Evolutionary conservation across 176 grass and related monocot genomes (phyloP).

Genomic region (Eragrostis curvula): DNA sequence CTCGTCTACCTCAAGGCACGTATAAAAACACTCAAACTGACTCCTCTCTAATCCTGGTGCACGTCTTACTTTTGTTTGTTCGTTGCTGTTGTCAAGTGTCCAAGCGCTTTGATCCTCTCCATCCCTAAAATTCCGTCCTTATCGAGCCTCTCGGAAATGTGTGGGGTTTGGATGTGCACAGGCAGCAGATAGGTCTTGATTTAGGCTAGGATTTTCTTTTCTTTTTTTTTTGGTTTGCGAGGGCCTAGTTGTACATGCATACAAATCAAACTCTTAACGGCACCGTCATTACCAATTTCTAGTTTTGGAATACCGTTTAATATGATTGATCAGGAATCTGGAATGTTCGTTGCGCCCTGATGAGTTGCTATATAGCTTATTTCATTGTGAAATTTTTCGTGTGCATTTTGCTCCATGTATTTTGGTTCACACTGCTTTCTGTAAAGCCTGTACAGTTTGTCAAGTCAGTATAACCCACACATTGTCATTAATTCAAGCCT

Average conservation of each 20-base stretch:
- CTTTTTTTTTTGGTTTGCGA: no score
- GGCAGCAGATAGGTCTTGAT: no score
- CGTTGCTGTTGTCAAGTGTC: background rate
- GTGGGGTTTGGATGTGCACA: no score
- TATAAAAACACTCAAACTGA: background rate
- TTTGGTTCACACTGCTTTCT: background rate
- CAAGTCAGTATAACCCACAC: background rate
- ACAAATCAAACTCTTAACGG: no score
- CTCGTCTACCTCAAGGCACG: constrained; percentile 66
- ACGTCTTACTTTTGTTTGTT: no score
- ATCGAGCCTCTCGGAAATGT: no score
- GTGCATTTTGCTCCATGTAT: background rate
- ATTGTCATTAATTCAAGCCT: background rate
- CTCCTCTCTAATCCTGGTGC: background rate
- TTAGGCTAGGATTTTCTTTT: no score
- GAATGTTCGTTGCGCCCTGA: background rate
- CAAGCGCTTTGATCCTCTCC: background rate
- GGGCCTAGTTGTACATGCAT: no score
- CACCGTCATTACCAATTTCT: no score
- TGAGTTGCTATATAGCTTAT: no score
- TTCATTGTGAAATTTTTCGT: background rate
- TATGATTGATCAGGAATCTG: constrained; percentile 13
- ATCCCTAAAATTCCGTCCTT: no score
- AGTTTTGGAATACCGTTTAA: background rate
- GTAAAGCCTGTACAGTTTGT: background rate